Evolutionary conservation across 2,329 filamentous ascomycete genomes (phyloP), one percentile per base, ranked within the genome.

Genomic region (Septoria linicola): DNA sequence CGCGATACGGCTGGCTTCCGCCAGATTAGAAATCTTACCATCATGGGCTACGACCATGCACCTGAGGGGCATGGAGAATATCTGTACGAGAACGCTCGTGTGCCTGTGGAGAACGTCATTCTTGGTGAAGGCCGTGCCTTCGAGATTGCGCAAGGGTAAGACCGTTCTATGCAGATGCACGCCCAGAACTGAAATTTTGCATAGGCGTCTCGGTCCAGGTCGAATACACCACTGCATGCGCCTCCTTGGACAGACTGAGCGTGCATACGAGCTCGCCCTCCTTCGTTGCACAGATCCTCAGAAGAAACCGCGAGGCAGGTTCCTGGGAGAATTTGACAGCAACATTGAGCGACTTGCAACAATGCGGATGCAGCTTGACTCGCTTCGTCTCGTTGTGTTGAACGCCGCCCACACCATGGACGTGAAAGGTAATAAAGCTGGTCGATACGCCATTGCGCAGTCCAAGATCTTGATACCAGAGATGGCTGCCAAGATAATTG

Each of bases 171-270:
- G 5, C 5, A 27, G 23, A 27, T 27, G 23, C 23, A 27, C 23
- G 23, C 5, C 23, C 23, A 27, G 23, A 27, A 27, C 10, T 10
- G 5, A 10, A 27, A 27, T 27, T 10, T 5, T 27, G 23, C 10
- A 27, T 27, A 27, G 23, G 51, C 88, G 92, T 59, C 84, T 97
- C n/a, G 92, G 92, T 1, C 92, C 92, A 1, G 92, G 92, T 21
- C 87, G 92, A 53, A 96, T 97, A 67, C 92, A 97, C 75, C 92
- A 97, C 73, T 89, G 89, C 54, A 97, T 97, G 92, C 84, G 92
- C 59, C 84, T 84, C 51, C 92, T 97, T 67, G 92, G 92, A 41
- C 86, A 89, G 47, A 81, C 92, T 13, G 92, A 97, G 72, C 82
- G 84, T 59, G 92, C 90, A 0, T 81, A 97, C 16, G 91, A 96